Percentiles rank a stretch among this genome's conserved stretches.
These are phyloP conservation scores for Trypanosoma lewisi DNA, from an alignment of 208 protist species.

Conservation along the genomic window DNA sequence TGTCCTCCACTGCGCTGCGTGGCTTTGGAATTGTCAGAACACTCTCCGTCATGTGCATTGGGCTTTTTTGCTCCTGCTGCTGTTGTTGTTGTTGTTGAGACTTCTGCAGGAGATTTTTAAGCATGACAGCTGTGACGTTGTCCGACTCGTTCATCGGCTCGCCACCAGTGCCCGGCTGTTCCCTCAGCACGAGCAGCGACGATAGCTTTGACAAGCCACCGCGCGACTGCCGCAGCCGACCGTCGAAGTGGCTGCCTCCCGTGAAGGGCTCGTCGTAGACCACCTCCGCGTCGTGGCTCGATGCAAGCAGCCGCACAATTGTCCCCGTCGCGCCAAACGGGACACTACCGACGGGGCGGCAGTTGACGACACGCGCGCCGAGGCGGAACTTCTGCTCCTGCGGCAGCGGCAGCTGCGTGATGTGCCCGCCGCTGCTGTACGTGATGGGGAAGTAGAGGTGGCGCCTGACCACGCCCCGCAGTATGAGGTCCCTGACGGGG, in stretches of 20 bases:
- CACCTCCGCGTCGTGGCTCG: slow-evolving; percentile 77
- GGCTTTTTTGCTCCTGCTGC: slow-evolving; percentile 5
- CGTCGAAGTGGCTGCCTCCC: slow-evolving; percentile 73
- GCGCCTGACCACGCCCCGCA: slow-evolving; percentile 46
- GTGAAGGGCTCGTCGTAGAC: slow-evolving; percentile 86
- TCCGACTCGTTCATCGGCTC: slow-evolving; percentile 4
- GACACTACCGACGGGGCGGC: slow-evolving; percentile 61
- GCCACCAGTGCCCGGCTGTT: slow-evolving; percentile 15
- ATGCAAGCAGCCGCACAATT: slow-evolving; percentile 80
- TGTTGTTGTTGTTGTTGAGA: slow-evolving; percentile 22
- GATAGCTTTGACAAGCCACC: slow-evolving; percentile 71
- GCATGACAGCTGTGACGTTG: slow-evolving; percentile 1
- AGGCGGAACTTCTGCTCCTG: slow-evolving; percentile 68
- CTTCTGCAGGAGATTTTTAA: slow-evolving; percentile 3
- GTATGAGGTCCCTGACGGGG: slow-evolving; percentile 35
- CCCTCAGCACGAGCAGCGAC: slow-evolving; percentile 64
- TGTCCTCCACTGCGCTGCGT: slow-evolving; percentile 36
- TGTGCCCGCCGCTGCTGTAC: slow-evolving; percentile 52
- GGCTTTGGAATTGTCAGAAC: slow-evolving; percentile 35
- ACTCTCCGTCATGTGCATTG: not conserved
- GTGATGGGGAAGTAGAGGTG: slow-evolving; percentile 84
- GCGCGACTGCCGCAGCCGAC: slow-evolving; percentile 59
- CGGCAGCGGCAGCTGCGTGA: slow-evolving; percentile 73
- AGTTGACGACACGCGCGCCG: slow-evolving; percentile 84
- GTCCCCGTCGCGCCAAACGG: slow-evolving; percentile 82